Percentiles rank a stretch among this genome's conserved stretches.
Evolutionary conservation across 2,329 filamentous ascomycete genomes (phyloP).

Genomic region (Volutella citrinella): DNA sequence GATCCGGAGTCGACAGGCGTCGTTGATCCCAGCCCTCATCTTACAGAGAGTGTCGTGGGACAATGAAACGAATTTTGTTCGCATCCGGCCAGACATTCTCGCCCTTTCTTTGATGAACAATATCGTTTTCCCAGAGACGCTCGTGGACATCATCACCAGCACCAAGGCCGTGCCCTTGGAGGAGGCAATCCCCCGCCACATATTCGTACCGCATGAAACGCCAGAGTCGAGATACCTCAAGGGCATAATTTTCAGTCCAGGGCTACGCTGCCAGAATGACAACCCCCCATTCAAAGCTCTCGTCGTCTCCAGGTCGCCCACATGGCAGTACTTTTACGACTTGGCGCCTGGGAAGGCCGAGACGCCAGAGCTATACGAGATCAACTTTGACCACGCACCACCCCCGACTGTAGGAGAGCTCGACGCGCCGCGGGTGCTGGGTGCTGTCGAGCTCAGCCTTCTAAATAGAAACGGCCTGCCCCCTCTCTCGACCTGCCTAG

Average conservation of each 20-base stretch:
- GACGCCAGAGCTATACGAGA: conserved; percentile 19
- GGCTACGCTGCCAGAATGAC: conserved; percentile 9
- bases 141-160: conserved; percentile 15
- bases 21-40: conserved; percentile 24
- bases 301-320: conserved; percentile 24
- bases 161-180: conserved; percentile 6
- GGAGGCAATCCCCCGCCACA: conserved; percentile 17
- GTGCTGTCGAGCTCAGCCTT: conserved; percentile 20
- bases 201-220: conserved; percentile 21
- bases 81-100: conserved; percentile 24
- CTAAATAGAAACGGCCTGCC: conserved; percentile 9
- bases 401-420: conserved; percentile 18
- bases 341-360: conserved; percentile 6
- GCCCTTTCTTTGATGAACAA: conserved; percentile 25
- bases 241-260: conserved; percentile 24
- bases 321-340: conserved; percentile 24
- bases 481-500: conserved; percentile 16
- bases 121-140: conserved; percentile 21
- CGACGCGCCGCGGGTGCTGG: conserved; percentile 17
- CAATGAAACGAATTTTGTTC: conserved; percentile 24
- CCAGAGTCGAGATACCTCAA: conserved; percentile 18
- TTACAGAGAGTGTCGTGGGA: conserved; percentile 27
- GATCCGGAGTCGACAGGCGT: conserved; percentile 19
- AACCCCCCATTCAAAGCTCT: conserved; percentile 6
- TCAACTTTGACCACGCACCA: conserved; percentile 23